A percentile compares a stretch with the other conserved stretches of the same genome.
Evolutionary conservation across 495 filamentous ascomycete genomes (phyloP).

Genomic region (Neurospora africana): DNA sequence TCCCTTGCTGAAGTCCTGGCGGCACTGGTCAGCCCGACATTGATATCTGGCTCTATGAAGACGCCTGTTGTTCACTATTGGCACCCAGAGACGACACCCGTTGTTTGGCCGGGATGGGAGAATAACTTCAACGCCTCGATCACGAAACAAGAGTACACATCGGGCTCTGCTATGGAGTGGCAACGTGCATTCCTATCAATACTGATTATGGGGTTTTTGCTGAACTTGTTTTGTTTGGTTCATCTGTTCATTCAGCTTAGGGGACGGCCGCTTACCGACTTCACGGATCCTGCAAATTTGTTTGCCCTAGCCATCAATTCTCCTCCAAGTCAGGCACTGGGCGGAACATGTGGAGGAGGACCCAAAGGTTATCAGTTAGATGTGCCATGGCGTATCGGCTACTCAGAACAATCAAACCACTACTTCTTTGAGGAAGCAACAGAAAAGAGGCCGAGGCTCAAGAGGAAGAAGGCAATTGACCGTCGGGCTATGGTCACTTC

Average conservation of each 20-base stretch:
- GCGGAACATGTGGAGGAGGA: slow-evolving; percentile 55
- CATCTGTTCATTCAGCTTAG: slow-evolving; percentile 16
- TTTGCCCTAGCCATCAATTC: slow-evolving; percentile 61
- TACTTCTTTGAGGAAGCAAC: slow-evolving; percentile 31
- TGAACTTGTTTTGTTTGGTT: slow-evolving; percentile 7
- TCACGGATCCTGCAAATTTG: slow-evolving; percentile 63
- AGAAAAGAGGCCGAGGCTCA: neutral
- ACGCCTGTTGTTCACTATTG: slow-evolving; percentile 45
- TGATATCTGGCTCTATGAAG: slow-evolving; percentile 42
- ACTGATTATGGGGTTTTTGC: slow-evolving; percentile 5
- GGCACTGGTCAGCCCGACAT: slow-evolving; percentile 52
- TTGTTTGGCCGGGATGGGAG: slow-evolving; percentile 21
- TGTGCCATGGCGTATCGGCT: slow-evolving; percentile 49
- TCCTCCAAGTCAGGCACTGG: slow-evolving; percentile 42
- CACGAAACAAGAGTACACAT: slow-evolving; percentile 50
- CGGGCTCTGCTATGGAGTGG: slow-evolving; percentile 44
- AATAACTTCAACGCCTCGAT: slow-evolving; percentile 49
- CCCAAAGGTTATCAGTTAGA: slow-evolving; percentile 42
- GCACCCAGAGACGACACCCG: slow-evolving; percentile 21
- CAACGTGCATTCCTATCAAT: slow-evolving; percentile 38
- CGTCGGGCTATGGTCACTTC: neutral
- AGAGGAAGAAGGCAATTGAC: neutral
- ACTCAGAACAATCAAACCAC: slow-evolving; percentile 27
- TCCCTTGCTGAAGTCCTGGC: slow-evolving; percentile 58
- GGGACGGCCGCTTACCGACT: slow-evolving; percentile 39